Conservation (phyloP, 345 rosid genomes). For the Salix udensis region DNA sequence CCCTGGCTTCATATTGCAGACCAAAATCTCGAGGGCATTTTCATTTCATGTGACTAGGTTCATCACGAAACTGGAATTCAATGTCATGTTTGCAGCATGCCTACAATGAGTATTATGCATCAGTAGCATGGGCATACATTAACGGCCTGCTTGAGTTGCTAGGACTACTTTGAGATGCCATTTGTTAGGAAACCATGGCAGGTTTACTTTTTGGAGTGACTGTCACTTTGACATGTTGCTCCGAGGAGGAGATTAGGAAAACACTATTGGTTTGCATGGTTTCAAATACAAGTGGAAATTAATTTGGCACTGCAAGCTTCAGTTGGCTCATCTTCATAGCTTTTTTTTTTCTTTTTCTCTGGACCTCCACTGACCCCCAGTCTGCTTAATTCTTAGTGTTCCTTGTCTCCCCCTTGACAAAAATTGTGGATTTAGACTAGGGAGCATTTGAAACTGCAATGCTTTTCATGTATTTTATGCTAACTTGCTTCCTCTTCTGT, state of each 20-base stretch:
- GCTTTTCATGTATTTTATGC: not conserved
- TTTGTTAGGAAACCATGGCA: not conserved
- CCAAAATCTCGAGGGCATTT: not conserved
- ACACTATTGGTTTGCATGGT: not conserved
- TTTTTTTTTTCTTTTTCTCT: not conserved
- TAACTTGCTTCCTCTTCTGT: not conserved
- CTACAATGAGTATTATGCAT: not conserved
- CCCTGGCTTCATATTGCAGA: no score
- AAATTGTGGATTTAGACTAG: not conserved
- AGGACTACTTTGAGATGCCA: not conserved
- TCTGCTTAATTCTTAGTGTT: not conserved
- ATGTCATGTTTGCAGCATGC: not conserved
- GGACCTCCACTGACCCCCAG: not conserved
- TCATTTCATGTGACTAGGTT: not conserved
- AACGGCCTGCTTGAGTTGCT: not conserved
- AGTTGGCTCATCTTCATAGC: not conserved
- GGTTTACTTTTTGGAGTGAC: not conserved
- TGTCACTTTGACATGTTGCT: not conserved
- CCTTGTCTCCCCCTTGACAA: not conserved
- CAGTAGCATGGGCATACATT: not conserved
- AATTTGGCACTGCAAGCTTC: not conserved
- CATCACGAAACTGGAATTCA: not conserved
- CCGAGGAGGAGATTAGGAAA: not conserved
- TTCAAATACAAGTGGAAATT: not conserved
- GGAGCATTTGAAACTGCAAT: not conserved